Percentiles rank a stretch among this genome's conserved stretches.
Conservation (phyloP, 192 early-diverging fungal species). For the Linnemannia schmuckeri region DNA sequence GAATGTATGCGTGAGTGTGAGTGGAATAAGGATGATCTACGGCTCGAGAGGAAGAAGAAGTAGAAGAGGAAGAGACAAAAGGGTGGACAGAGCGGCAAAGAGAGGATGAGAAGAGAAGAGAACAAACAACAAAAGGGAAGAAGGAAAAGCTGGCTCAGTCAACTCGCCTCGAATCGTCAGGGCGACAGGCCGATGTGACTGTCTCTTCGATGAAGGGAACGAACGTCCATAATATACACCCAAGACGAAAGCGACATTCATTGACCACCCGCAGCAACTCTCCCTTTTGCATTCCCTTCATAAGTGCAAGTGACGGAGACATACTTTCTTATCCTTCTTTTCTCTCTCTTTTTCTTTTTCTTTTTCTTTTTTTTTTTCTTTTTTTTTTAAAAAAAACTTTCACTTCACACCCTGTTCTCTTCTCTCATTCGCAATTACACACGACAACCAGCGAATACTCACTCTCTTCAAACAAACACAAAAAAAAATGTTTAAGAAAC, state of each 20-base stretch:
- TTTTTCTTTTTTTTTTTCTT: background rate
- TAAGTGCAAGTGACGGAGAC: no score
- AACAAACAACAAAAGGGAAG: background rate
- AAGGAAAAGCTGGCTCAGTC: background rate
- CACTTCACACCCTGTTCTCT: background rate
- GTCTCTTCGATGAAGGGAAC: background rate
- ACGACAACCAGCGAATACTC: background rate
- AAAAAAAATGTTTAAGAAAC: constrained; percentile 81
- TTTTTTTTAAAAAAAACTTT: background rate
- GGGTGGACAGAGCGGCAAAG: no score
- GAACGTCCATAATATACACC: background rate
- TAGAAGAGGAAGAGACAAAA: no score
- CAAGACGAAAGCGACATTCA: no score
- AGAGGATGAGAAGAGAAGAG: background rate
- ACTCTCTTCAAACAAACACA: background rate
- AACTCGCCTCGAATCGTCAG: background rate
- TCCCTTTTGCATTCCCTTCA: background rate
- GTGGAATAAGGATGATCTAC: background rate
- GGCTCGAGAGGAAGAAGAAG: no score
- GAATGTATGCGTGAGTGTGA: no score
- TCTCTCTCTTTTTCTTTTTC: no score
- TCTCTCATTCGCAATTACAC: background rate
- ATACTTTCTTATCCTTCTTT: no score
- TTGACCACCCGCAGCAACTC: background rate
- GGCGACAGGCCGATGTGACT: background rate